Percentiles rank a stretch among this genome's conserved stretches.
These are phyloP conservation scores for Aurinia saxatilis DNA, from an alignment of 345 rosid genomes.

Conservation along the genomic window DNA sequence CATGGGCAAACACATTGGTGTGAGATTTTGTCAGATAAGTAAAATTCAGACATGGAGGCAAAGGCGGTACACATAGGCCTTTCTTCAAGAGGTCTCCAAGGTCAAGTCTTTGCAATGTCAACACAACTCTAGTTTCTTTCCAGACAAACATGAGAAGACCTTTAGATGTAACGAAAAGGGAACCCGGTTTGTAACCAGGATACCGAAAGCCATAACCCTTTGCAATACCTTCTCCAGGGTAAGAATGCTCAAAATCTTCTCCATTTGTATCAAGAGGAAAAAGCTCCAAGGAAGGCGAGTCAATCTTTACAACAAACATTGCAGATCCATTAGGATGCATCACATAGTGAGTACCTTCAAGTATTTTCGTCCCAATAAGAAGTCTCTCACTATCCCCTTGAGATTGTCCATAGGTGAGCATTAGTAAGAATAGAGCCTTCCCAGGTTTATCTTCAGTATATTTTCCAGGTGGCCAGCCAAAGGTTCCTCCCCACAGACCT, in stretches of 20 bases:
- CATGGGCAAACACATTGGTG: conserved; percentile 62
- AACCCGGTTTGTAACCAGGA: conserved; percentile 86
- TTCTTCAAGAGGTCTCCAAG: conserved; percentile 65
- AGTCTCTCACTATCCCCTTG: conserved; percentile 35
- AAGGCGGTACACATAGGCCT: conserved; percentile 58
- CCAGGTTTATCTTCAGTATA: conserved; percentile 66
- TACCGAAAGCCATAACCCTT: conserved; percentile 89
- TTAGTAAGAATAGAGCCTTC: conserved; percentile 68
- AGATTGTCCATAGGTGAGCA: conserved; percentile 68
- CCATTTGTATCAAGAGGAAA: conserved; percentile 72
- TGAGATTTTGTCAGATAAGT: conserved; percentile 73
- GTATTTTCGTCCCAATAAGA: conserved; percentile 78
- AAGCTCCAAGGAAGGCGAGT: conserved; percentile 51
- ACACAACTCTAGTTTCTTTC: conserved; percentile 66
- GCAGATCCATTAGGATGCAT: conserved; percentile 87
- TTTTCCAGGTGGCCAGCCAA: conserved; percentile 82
- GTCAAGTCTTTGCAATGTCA: conserved; percentile 70
- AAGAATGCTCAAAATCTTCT: conserved; percentile 44
- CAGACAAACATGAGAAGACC: conserved; percentile 75
- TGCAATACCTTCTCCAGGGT: conserved; percentile 72
- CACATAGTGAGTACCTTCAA: conserved; percentile 85
- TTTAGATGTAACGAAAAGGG: conserved; percentile 53
- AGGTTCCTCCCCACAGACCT: conserved; percentile 83
- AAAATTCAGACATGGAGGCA: conserved; percentile 61
- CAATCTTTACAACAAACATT: conserved; percentile 69